Percentiles rank a stretch among this genome's conserved stretches.
These are phyloP conservation scores for Chaetomiaceae sp. DNA, from an alignment of 2,329 filamentous ascomycete species.

Conservation along the genomic window DNA sequence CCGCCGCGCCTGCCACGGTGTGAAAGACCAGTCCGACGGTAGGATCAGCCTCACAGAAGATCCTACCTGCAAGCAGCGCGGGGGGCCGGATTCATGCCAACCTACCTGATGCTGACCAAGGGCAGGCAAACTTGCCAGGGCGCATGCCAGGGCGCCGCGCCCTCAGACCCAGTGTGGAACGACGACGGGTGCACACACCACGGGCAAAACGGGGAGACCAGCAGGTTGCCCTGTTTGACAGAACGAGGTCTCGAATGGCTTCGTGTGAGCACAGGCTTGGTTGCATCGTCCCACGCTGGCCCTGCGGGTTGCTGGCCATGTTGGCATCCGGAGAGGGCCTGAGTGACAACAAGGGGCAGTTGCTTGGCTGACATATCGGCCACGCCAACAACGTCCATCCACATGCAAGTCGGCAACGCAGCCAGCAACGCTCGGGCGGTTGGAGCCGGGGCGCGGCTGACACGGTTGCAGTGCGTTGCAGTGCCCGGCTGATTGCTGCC, in stretches of 20 bases:
- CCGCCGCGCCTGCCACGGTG: slow-evolving; percentile 1
- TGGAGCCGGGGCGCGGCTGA: not conserved
- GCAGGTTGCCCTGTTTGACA: not conserved
- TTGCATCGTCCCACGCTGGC: slow-evolving; percentile 1
- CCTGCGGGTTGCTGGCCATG: not conserved
- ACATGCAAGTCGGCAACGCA: too few relatives aligned
- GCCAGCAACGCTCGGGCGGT: not conserved
- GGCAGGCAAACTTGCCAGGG: not conserved
- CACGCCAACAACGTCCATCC: not conserved
- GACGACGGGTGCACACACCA: not conserved
- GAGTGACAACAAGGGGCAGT: not conserved
- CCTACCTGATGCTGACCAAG: not conserved
- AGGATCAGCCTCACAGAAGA: not conserved
- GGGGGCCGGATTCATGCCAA: not conserved
- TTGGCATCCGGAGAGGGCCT: not conserved
- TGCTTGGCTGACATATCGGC: not conserved
- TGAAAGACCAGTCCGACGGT: not conserved
- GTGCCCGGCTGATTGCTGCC: not conserved
- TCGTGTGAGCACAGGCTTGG: not conserved
- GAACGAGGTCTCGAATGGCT: slow-evolving; percentile 2
- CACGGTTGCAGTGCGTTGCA: not conserved
- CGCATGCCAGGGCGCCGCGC: not conserved
- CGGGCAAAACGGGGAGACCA: not conserved
- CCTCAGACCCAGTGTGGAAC: slow-evolving; percentile 1
- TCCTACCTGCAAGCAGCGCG: not conserved